phyloP scores from a whole-genome alignment of 305 asterid species.

The Fraxinus angustifolia region DNA sequence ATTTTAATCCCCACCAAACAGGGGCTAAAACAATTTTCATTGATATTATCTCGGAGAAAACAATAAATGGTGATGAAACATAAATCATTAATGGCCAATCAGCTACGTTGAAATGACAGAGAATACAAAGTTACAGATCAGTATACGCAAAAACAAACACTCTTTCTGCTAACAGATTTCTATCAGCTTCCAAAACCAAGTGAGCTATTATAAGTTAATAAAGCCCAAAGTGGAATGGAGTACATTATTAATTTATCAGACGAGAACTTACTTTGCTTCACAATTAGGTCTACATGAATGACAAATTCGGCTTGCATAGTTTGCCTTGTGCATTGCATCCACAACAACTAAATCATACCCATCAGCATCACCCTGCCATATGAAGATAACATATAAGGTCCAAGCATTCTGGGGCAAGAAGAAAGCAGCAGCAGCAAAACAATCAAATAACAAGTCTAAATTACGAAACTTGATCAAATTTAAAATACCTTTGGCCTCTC shows the following conservation, averaged over 20 bases:
- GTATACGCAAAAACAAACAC: neutral
- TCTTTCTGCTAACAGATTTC: neutral
- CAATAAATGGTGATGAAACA: neutral
- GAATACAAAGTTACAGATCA: neutral
- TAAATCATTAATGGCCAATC: neutral
- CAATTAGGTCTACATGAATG: constrained; percentile 98
- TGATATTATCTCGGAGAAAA: neutral
- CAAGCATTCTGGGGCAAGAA: constrained; percentile 3
- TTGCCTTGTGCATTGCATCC: constrained; percentile 99
- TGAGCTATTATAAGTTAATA: neutral
- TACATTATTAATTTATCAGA: neutral
- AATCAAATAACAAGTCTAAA: neutral
- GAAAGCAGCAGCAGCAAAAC: constrained; percentile 14
- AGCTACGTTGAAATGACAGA: neutral
- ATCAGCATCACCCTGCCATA: constrained; percentile 96
- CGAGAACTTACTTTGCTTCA: constrained; percentile 83
- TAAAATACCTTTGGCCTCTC: constrained; percentile 93
- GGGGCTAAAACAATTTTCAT: neutral
- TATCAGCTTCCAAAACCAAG: neutral
- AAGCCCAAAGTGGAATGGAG: neutral
- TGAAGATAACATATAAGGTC: constrained; percentile 18
- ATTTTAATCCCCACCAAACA: too few species aligned
- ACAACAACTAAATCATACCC: constrained; percentile 97
- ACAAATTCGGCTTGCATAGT: constrained; percentile 98
- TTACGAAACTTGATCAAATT: constrained; percentile 11